Evolutionary conservation across 2,329 filamentous ascomycete species (phyloP).

Genomic region (Chaetomium globosum): DNA sequence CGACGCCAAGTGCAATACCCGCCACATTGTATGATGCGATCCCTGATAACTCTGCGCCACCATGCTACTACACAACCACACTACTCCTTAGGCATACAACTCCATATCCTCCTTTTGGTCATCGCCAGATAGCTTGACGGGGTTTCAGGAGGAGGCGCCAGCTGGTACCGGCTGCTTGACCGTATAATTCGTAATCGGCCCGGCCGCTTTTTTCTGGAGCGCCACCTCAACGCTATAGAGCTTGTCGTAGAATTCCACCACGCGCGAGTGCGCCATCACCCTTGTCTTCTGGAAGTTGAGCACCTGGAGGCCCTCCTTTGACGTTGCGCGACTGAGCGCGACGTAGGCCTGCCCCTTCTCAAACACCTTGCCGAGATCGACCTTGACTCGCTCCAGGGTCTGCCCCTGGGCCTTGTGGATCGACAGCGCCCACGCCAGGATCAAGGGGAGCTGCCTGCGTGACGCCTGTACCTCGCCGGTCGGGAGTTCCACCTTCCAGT

Average conservation of each 20-base stretch:
- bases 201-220: constrained; percentile 39
- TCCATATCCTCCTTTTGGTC: constrained; percentile 56
- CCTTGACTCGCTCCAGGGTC: constrained; percentile 89
- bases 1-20: constrained; percentile 16
- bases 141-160: constrained; percentile 11
- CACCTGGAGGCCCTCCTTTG: constrained; percentile 83
- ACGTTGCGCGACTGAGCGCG: constrained; percentile 88
- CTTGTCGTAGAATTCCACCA: constrained; percentile 82
- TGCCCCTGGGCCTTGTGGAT: constrained; percentile 99
- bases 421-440: constrained; percentile 93
- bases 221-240: constrained; percentile 69
- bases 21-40: constrained; percentile 17
- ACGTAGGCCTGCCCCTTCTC: constrained; percentile 98
- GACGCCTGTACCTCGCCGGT: constrained; percentile 92
- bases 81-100: constrained; percentile 46
- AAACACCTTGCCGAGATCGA: constrained; percentile 88
- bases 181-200: constrained; percentile 48
- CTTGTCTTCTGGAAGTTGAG: constrained; percentile 84
- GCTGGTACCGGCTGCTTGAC: constrained; percentile 38
- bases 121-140: constrained; percentile 43
- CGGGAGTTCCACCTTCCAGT: constrained; percentile 97
- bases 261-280: constrained; percentile 90
- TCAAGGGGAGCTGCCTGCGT: constrained; percentile 79
- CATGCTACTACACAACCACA: constrained; percentile 23
- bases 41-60: constrained; percentile 3